Evolutionary conservation across 176 grass and related monocot genomes (phyloP).

Genomic region (Puccinellia tenuiflora): DNA sequence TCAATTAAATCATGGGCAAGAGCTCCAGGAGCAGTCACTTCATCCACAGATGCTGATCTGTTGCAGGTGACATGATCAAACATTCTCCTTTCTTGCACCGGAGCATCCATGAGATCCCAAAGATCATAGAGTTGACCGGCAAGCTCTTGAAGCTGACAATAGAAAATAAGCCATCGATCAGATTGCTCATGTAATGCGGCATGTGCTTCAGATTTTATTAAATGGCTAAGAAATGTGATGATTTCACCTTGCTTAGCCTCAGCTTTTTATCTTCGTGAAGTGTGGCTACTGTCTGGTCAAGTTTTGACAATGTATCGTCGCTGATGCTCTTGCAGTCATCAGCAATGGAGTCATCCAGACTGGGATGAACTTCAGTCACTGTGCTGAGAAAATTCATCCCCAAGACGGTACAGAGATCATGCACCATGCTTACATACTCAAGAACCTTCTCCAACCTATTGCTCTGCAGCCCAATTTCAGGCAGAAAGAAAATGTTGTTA

Average conservation of each 20-base stretch:
- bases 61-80: conserved; percentile 96
- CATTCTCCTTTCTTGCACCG: conserved; percentile 66
- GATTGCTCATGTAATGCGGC: neutral
- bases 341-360: conserved; percentile 64
- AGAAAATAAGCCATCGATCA: conserved; percentile 6
- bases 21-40: conserved; percentile 80
- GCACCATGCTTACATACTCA: conserved; percentile 84
- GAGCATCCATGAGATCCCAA: conserved; percentile 99
- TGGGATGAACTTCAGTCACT: conserved; percentile 88
- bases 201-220: neutral
- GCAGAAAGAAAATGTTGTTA: neutral
- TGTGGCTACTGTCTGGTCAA: conserved; percentile 68
- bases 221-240: neutral
- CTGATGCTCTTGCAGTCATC: conserved; percentile 87
- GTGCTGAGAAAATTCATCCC: conserved; percentile 90
- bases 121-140: conserved; percentile 89
- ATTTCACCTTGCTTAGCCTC: conserved; percentile 75
- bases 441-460: conserved; percentile 89
- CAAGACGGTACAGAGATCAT: conserved; percentile 90
- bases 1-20: conserved; percentile 95
- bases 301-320: conserved; percentile 84
- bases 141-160: conserved; percentile 90
- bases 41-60: conserved; percentile 66
- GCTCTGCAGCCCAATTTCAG: conserved; percentile 49
- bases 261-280: conserved; percentile 90